phyloP scores from a whole-genome alignment of 2,329 filamentous ascomycete species.

The Hymenoscyphus repandus region DNA sequence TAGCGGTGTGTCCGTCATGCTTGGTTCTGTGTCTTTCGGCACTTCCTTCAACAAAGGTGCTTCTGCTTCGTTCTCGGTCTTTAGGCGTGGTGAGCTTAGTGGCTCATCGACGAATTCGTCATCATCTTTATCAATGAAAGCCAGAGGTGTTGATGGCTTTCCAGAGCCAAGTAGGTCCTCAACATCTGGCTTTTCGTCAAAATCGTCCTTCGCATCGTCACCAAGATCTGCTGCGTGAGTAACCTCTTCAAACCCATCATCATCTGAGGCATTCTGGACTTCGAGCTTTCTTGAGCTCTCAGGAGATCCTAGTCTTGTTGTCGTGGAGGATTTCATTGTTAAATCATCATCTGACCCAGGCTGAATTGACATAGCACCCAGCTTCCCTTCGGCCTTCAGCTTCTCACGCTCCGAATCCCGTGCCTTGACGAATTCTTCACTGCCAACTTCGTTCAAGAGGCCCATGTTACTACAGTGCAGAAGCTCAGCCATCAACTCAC shows the following conservation, averaged over 20 bases:
- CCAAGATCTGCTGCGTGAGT: conserved; percentile 62
- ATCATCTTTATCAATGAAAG: conserved; percentile 54
- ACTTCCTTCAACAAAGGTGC: conserved; percentile 43
- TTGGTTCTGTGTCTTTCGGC: conserved; percentile 37
- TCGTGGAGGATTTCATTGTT: conserved; percentile 52
- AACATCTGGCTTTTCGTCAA: conserved; percentile 51
- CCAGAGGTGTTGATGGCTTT: conserved; percentile 31
- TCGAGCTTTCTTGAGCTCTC: conserved; percentile 69
- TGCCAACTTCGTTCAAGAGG: conserved; percentile 83
- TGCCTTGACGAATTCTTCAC: conserved; percentile 76
- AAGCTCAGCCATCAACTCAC: conserved; percentile 95
- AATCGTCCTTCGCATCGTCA: conserved; percentile 66
- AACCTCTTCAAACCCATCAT: conserved; percentile 93
- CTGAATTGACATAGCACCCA: conserved; percentile 41
- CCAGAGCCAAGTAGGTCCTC: conserved; percentile 42
- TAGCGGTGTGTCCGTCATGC: conserved; percentile 51
- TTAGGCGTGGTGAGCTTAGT: conserved; percentile 61
- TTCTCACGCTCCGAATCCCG: conserved; percentile 78
- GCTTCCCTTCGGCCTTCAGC: conserved; percentile 70
- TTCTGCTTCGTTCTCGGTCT: conserved; percentile 53
- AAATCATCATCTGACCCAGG: conserved; percentile 55
- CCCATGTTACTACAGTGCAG: conserved; percentile 99
- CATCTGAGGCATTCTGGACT: conserved; percentile 74
- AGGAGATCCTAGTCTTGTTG: conserved; percentile 41
- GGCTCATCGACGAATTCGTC: conserved; percentile 77